Base-by-base conservation (phyloP, 805 yeast species). In the Metschnikowia baotianmanensis region DNA sequence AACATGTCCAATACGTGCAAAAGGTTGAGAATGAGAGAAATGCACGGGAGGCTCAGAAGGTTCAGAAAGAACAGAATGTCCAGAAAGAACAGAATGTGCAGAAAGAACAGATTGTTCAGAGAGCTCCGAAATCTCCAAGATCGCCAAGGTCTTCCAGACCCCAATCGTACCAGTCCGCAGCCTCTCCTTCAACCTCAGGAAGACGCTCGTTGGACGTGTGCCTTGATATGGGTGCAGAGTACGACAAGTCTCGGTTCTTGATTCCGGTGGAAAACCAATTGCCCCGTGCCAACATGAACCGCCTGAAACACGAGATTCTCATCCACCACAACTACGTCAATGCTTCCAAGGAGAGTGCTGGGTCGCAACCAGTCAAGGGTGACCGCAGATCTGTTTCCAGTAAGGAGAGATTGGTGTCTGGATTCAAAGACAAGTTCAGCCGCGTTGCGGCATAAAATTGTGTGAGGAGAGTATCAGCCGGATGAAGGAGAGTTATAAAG, bases 221-320 rank as follows among this genome's bases (percentile, higher is more conserved):
- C 29, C 48, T 51, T 9, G 55, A 51, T 31, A 4, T 43, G 16
- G 47, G 49, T 11, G 52, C 53, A 10, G 55, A 51, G n/a, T 51
- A 51, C 43, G 48, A 47, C 34, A 45, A 41, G 25, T 49, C 53
- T 7, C 37, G 53, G 24, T 51, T 51, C 40, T 40, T 45, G 55
- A 49, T 51, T 18, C 55, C 55, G 6, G 13, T 18, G 23, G 43
- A 25, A 11, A 6, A 43, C 26, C 34, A 24, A 19, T 26, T 41
- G 15, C 25, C 25, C 12, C 25, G 25, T 23, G 20, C 24, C 11
- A 38, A 24, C 12, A 28, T 29, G 16, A 16, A 22, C 13, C 20
- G 26, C 20, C 38, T 9, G 11, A 29, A 23, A 16, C 16, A 37
- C 15, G 21, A 28, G 18, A 19, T 12, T 4, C 16, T 17, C 13